A percentile compares a stretch with the other conserved stretches of the same genome.
phyloP scores from a whole-genome alignment of 2,329 filamentous ascomycete species.

The Madurella mycetomatis region DNA sequence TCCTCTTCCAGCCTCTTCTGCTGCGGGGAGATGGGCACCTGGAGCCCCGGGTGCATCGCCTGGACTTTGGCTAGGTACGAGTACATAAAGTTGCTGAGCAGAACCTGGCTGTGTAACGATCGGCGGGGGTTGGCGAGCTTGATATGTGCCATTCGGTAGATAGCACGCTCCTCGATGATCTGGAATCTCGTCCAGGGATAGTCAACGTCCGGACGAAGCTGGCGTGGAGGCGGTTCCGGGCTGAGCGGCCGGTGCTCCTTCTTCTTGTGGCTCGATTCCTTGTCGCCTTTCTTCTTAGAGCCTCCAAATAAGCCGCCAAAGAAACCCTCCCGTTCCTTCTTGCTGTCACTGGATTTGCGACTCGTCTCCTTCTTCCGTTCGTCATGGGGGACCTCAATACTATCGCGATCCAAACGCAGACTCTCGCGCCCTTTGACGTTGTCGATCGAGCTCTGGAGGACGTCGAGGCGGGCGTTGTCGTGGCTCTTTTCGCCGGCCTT shows the following conservation, averaged over 20 bases:
- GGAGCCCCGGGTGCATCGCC: slow-evolving; percentile 95
- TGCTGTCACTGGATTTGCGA: slow-evolving; percentile 68
- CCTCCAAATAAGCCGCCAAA: slow-evolving; percentile 92
- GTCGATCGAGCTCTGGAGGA: slow-evolving; percentile 85
- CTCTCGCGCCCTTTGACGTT: slow-evolving; percentile 71
- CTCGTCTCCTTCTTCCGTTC: slow-evolving; percentile 77
- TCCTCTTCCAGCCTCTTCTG: slow-evolving; percentile 37
- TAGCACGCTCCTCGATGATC: slow-evolving; percentile 90
- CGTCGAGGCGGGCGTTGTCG: slow-evolving; percentile 78
- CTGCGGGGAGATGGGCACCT: slow-evolving; percentile 75
- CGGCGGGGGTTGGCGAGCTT: slow-evolving; percentile 96
- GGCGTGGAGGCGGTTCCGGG: slow-evolving; percentile 68
- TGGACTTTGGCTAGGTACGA: slow-evolving; percentile 97
- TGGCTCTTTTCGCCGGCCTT: slow-evolving; percentile 63
- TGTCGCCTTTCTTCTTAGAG: slow-evolving; percentile 79
- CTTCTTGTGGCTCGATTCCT: slow-evolving; percentile 71
- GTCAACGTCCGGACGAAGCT: slow-evolving; percentile 80
- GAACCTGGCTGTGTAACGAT: slow-evolving; percentile 86
- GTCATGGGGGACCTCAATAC: slow-evolving; percentile 66
- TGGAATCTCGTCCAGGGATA: slow-evolving; percentile 96
- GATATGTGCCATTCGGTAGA: slow-evolving; percentile 98
- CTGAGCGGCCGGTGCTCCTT: slow-evolving; percentile 69
- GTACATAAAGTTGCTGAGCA: slow-evolving; percentile 99
- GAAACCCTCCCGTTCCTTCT: slow-evolving; percentile 91
- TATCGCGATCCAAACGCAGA: slow-evolving; percentile 75